Evolutionary conservation across 179 eudicot species (phyloP), one percentile per base, ranked within the genome.

Genomic region (Amaranthus tricolor): DNA sequence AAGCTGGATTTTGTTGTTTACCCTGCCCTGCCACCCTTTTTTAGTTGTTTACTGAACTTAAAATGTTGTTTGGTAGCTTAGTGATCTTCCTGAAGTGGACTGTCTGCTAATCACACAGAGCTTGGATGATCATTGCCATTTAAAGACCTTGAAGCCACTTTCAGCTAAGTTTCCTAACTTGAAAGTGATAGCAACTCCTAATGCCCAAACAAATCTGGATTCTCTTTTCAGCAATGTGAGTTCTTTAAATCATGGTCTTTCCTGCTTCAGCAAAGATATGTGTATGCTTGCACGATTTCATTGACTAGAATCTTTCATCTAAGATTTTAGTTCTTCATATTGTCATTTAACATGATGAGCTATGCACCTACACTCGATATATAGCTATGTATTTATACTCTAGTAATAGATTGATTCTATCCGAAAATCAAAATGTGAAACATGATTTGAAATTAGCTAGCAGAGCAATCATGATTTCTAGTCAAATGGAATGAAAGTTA

Each of bases 101-200:
- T 89, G 91, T 86, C 79, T 94, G 77, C 76, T 94, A 77, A 94
- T 94, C 57, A 89, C 98, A 40, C 97, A 94, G 89, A 92, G 97
- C 79, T 89, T 94, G 53, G 98, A 94, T 67, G 98, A 94, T 77
- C 98, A 94, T 79, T 94, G 98, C 81, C 98, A 94, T 81, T 68
- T 94, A 84, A 94, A 84, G 89, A 94, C 98, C 51, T 83, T 94
- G 59, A 85, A 75, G 80, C 96, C 98, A 53, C 94, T 94, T 56
- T 85, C 98, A 66, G 83, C 81, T 67, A 92, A 81, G 76, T 82
- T 75, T 55, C 97, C 96, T 57, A 85, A 88, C 85, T 80, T 92
- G 55, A 83, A 78, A 80, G 97, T 94, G 68, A 73, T 94, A 69
- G 88, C 98, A 48, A 92, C 98, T 82, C 94, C 94, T 13, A 92